These are phyloP conservation scores for Fistulinella prunicolor DNA, from an alignment of 768 basidiomycete genomes.

Conservation along the genomic window DNA sequence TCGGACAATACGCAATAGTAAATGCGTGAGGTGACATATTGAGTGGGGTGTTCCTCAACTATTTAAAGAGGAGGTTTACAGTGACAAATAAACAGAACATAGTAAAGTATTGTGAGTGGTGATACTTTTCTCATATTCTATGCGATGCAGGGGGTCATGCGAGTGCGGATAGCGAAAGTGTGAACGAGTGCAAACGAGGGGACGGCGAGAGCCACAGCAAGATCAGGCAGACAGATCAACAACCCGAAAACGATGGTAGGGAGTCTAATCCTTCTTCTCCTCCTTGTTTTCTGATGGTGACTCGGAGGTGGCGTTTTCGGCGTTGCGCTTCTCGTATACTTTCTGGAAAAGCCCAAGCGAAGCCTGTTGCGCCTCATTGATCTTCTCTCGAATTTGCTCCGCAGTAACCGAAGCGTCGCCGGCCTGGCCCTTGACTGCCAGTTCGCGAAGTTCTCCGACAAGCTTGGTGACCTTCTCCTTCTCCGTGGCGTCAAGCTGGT, in stretches of 20 bases:
- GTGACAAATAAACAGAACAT: slow-evolving; percentile 15
- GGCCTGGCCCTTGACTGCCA: slow-evolving; percentile 86
- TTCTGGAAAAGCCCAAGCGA: slow-evolving; percentile 97
- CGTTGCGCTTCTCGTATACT: slow-evolving; percentile 90
- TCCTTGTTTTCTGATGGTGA: slow-evolving; percentile 44
- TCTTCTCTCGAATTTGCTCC: slow-evolving; percentile 88
- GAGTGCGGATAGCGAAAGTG: slow-evolving; percentile 2
- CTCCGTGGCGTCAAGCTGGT: slow-evolving; percentile 89
- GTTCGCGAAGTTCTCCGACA: slow-evolving; percentile 80
- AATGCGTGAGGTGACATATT: slow-evolving; percentile 8
- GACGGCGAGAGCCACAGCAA: slow-evolving; percentile 18
- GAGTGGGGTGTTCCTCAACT: slow-evolving; percentile 25
- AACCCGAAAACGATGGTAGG: background rate
- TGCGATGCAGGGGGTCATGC: slow-evolving; percentile 19
- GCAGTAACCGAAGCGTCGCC: slow-evolving; percentile 79
- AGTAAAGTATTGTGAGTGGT: slow-evolving; percentile 24
- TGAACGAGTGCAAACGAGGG: slow-evolving; percentile 23
- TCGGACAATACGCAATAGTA: background rate
- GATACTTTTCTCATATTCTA: slow-evolving; percentile 32
- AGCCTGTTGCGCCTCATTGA: slow-evolving; percentile 90
- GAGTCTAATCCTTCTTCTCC: slow-evolving; percentile 82
- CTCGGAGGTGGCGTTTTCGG: slow-evolving; percentile 57
- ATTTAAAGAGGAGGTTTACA: slow-evolving; percentile 10
- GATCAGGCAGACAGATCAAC: slow-evolving; percentile 9
- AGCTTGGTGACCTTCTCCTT: slow-evolving; percentile 92